Conservation (phyloP, 1,284 basidiomycete genomes). For the Trichosporon inkin region DNA sequence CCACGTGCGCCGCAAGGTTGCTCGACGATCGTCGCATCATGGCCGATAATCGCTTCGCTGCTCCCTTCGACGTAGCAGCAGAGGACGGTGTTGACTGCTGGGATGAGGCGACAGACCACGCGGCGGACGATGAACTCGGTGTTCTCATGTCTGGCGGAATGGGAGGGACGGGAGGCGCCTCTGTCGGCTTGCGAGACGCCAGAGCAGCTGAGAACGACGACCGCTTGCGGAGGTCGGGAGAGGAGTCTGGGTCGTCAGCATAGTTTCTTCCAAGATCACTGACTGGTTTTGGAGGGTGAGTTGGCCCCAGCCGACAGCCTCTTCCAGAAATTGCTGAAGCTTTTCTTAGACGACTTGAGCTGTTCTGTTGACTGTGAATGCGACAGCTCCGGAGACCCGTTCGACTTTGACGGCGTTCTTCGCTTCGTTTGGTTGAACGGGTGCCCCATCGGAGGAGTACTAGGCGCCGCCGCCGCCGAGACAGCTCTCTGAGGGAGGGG, state of each 20-base stretch:
- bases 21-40: conserved; percentile 37
- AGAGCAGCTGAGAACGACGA: not conserved
- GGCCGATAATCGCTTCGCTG: conserved; percentile 17
- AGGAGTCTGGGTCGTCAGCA: not conserved
- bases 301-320: conserved; percentile 8
- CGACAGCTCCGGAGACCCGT: conserved; percentile 2
- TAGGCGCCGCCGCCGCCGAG: not conserved
- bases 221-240: not conserved
- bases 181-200: not conserved
- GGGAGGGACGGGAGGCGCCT: conserved; percentile 34
- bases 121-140: conserved; percentile 20
- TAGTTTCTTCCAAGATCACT: not conserved
- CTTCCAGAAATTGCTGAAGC: conserved; percentile 14
- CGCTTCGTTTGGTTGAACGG: not conserved
- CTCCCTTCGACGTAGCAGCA: conserved; percentile 13
- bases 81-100: conserved; percentile 11
- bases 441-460: not conserved
- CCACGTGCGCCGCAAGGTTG: conserved; percentile 23
- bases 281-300: not conserved
- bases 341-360: conserved; percentile 12
- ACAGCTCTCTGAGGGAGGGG: not conserved
- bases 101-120: conserved; percentile 8
- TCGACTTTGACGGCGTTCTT: not conserved
- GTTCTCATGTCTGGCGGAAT: conserved; percentile 36
- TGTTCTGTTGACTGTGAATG: conserved; percentile 9